A percentile compares a stretch with the other conserved stretches of the same genome.
phyloP scores from a whole-genome alignment of 2,329 filamentous ascomycete species.

The Aspergillus sp. region DNA sequence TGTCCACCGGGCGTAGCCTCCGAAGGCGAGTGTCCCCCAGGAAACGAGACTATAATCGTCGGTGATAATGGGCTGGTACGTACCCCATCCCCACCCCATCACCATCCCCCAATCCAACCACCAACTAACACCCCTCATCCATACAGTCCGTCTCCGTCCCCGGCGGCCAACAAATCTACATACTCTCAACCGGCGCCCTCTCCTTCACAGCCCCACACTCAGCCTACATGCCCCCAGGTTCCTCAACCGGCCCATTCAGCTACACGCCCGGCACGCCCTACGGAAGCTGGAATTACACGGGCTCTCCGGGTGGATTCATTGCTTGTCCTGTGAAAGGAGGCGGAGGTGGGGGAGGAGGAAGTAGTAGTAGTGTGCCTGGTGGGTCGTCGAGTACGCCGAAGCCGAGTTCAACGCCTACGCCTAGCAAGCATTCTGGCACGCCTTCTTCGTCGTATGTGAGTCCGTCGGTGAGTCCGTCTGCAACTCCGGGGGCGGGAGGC shows the following conservation, averaged over 20 bases:
- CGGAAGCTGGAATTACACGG: constrained; percentile 33
- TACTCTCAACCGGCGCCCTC: constrained; percentile 55
- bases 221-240: constrained; percentile 51
- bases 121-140: not conserved
- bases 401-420: constrained; percentile 10
- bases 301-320: constrained; percentile 37
- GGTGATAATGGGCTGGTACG: constrained; percentile 40
- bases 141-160: constrained; percentile 55
- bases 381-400: not conserved
- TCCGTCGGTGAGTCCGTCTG: not conserved
- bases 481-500: not conserved
- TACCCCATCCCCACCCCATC: constrained; percentile 9
- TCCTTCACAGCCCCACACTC: constrained; percentile 61
- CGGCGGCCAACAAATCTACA: constrained; percentile 63
- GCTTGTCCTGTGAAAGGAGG: constrained; percentile 38
- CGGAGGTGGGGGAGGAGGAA: not conserved
- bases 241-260: constrained; percentile 53
- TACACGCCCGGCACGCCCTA: constrained; percentile 31
- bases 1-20: constrained; percentile 47
- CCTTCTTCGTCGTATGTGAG: not conserved
- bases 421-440: not conserved
- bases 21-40: constrained; percentile 40
- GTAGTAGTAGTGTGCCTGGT: not conserved
- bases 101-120: not conserved
- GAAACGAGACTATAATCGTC: constrained; percentile 50